These are phyloP conservation scores for Penicillium occitanis DNA, from an alignment of 2,329 filamentous ascomycete species.

Conservation along the genomic window DNA sequence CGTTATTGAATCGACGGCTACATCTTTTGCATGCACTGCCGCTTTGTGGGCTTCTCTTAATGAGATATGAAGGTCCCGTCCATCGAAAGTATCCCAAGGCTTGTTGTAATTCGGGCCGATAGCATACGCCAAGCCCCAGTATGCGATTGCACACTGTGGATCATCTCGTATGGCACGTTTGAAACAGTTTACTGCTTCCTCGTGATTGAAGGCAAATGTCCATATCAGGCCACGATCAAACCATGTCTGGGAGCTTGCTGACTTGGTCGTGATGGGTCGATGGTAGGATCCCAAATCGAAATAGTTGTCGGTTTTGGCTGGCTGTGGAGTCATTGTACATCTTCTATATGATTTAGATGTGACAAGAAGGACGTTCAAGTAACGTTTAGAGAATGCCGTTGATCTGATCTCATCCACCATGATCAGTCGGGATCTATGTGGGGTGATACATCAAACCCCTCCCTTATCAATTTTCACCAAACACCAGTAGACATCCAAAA, in stretches of 20 bases:
- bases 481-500: not conserved
- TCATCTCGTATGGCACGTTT: slow-evolving; percentile 45
- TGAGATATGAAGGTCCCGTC: not conserved
- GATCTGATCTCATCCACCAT: not conserved
- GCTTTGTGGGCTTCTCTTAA: slow-evolving; percentile 11
- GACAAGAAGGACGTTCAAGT: not conserved
- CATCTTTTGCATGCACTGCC: not conserved
- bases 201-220: slow-evolving; percentile 75
- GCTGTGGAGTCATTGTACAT: not conserved
- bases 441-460: not conserved
- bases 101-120: slow-evolving; percentile 56
- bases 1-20: not conserved
- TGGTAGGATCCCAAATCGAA: slow-evolving; percentile 60
- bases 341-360: too few relatives aligned
- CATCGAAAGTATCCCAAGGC: slow-evolving; percentile 51
- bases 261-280: slow-evolving; percentile 57
- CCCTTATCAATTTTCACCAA: not conserved
- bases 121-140: slow-evolving; percentile 53
- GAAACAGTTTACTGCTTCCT: slow-evolving; percentile 61
- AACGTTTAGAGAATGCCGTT: not conserved
- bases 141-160: slow-evolving; percentile 45
- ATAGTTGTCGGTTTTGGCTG: slow-evolving; percentile 24
- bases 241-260: slow-evolving; percentile 60
- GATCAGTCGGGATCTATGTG: not conserved
- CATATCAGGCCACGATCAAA: slow-evolving; percentile 72